Conservation (phyloP, 306 rosid species). For the Purshia tridentata region DNA sequence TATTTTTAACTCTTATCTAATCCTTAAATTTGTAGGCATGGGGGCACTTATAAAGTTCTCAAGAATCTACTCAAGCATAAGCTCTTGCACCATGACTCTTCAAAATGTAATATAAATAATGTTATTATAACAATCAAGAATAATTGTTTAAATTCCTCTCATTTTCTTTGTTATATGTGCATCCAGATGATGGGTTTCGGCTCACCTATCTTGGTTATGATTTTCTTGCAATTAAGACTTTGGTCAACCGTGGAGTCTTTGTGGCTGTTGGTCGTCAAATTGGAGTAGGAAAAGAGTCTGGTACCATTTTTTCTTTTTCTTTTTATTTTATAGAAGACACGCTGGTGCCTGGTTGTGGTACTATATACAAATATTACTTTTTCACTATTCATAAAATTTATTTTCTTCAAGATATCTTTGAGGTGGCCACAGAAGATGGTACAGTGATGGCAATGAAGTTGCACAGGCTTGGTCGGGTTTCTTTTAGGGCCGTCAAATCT, state of each 20-base stretch:
- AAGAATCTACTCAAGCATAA: slow-evolving; percentile 84
- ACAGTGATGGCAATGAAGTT: slow-evolving; percentile 77
- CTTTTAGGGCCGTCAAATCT: slow-evolving; percentile 89
- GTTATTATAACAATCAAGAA: not conserved
- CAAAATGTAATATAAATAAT: slow-evolving; percentile 83
- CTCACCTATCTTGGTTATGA: slow-evolving; percentile 95
- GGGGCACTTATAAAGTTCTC: slow-evolving; percentile 85
- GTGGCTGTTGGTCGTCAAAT: slow-evolving; percentile 86
- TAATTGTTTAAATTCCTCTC: not conserved
- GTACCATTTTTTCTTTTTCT: slow-evolving; percentile 36
- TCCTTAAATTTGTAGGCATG: slow-evolving; percentile 55
- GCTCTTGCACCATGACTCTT: slow-evolving; percentile 84
- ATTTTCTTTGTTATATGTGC: slow-evolving; percentile 19
- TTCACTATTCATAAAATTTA: slow-evolving; percentile 3
- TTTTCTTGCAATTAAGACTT: slow-evolving; percentile 89
- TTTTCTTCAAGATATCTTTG: slow-evolving; percentile 72
- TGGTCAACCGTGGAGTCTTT: slow-evolving; percentile 90
- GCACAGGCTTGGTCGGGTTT: slow-evolving; percentile 89
- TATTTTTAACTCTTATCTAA: not conserved
- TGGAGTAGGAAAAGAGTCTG: slow-evolving; percentile 97
- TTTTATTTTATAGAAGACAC: not conserved
- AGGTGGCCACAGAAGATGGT: slow-evolving; percentile 91
- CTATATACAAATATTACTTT: not conserved
- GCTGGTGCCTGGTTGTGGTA: not conserved
- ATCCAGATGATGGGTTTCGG: slow-evolving; percentile 87